Evolutionary conservation across 2,329 filamentous ascomycete genomes (phyloP).

Genomic region (Tolypocladium endophyticum): DNA sequence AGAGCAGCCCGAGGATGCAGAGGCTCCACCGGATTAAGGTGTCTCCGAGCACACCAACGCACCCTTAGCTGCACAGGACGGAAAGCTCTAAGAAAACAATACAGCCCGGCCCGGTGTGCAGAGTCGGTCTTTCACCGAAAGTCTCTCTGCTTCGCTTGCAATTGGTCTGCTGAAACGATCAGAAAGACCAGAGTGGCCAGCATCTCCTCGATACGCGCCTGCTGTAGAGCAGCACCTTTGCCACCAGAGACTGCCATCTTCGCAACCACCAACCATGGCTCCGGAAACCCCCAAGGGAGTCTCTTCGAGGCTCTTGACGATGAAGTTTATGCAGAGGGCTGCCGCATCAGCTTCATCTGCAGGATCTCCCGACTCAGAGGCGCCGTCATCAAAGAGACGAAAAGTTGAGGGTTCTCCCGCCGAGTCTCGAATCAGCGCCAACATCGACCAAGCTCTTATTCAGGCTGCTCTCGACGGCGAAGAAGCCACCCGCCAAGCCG

Average conservation of each 20-base stretch:
- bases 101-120: no score
- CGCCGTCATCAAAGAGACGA: constrained; percentile 51
- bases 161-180: background rate
- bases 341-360: constrained; percentile 46
- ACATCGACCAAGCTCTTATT: constrained; percentile 48
- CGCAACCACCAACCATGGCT: constrained; percentile 23
- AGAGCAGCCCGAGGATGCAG: background rate
- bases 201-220: background rate
- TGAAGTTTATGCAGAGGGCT: constrained; percentile 97
- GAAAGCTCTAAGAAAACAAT: background rate
- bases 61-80: background rate
- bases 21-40: constrained; percentile 4
- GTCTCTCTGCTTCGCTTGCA: background rate
- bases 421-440: constrained; percentile 23
- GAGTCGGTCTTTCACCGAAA: background rate
- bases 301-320: constrained; percentile 80
- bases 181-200: background rate
- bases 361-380: constrained; percentile 35
- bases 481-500: constrained; percentile 52
- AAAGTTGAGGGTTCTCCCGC: constrained; percentile 32
- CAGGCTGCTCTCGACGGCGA: constrained; percentile 55
- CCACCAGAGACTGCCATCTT: background rate
- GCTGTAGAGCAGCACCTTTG: background rate
- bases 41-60: background rate
- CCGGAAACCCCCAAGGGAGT: constrained; percentile 53